Base-by-base conservation (phyloP, 2,329 filamentous ascomycete genomes). In the Zopfia rhizophila region DNA sequence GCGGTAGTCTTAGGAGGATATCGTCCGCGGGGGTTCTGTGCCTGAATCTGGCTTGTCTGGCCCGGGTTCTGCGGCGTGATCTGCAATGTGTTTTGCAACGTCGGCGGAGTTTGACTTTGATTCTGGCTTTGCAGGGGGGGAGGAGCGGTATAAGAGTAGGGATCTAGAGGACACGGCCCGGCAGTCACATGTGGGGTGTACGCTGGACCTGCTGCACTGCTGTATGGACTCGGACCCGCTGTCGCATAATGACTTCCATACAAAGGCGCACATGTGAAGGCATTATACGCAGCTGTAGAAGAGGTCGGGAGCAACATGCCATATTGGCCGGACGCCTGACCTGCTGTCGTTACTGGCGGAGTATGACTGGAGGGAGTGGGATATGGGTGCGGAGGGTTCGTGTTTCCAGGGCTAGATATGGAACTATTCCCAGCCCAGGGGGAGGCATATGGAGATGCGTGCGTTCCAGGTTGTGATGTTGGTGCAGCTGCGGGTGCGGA, bases 361-460 rank as follows among this genome's bases (percentile, higher is more conserved):
- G 59, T 39, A 32, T 66, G 63, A n/a, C 61, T 53, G 32, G 37
- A 60, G 7, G 61, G 45, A 18, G 51, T 58, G 6, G 62, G 60
- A 48, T 69, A 70, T 7, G 68, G 62, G 2, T 61, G 61, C n/a
- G 65, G 60, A 16, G 65, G 56, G 38, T 56, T 58, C 25, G 55
- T 54, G 14, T 48, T 56, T 16, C 58, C 31, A 16, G 63, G 62
- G 24, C 60, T 64, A n/a, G 60, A 61, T 27, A 59, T 57, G 10
- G 56, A 39, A 30, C 61, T 63, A 2, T 66, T 65, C 25, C 66
- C 66, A 16, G 59, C 67, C 68, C 68, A 72, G 3, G 68, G 68
- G 8, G 68, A 72, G 3, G 66, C 61, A 33, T 70, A 70, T 11
- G 68, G 66, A 7, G 67, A 68, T 14, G 65, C 58, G 21, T 58